Percentiles rank a stretch among this genome's conserved stretches.
Evolutionary conservation across 305 asterid genomes (phyloP).

Genomic region (Solanum hybrid): DNA sequence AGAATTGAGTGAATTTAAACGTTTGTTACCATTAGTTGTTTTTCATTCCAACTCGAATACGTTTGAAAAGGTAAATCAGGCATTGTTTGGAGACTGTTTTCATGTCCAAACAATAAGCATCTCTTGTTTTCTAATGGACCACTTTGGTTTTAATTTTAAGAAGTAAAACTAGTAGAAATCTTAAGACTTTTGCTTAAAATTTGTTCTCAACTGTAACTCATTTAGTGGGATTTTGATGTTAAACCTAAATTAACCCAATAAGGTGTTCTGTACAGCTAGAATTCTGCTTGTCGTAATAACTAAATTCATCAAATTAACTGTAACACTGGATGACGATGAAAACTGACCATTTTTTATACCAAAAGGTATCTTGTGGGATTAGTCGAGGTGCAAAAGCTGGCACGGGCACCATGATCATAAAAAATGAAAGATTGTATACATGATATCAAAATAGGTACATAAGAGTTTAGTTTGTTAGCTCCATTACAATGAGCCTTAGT

Average conservation of each 20-base stretch:
- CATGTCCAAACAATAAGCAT: neutral
- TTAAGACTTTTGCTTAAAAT: too few species aligned
- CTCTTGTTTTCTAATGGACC: neutral
- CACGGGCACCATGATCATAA: neutral
- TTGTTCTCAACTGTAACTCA: neutral
- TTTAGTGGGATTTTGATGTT: too few species aligned
- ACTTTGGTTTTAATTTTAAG: neutral
- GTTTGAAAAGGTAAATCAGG: neutral
- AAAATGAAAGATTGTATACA: neutral
- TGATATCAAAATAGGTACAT: neutral
- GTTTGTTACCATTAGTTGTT: neutral
- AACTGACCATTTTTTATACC: neutral
- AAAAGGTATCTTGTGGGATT: neutral
- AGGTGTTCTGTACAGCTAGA: too few species aligned
- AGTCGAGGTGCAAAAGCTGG: neutral
- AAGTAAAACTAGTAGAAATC: neutral
- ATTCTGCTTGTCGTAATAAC: too few species aligned
- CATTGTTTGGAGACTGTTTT: neutral
- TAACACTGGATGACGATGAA: neutral
- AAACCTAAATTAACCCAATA: too few species aligned
- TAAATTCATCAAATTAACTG: too few species aligned
- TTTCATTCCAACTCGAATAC: neutral
- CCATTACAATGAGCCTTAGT: neutral
- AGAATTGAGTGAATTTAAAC: neutral
- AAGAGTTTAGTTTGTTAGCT: neutral